Conservation (phyloP, 345 rosid species). For the Cardamine chenopodiifolia region DNA sequence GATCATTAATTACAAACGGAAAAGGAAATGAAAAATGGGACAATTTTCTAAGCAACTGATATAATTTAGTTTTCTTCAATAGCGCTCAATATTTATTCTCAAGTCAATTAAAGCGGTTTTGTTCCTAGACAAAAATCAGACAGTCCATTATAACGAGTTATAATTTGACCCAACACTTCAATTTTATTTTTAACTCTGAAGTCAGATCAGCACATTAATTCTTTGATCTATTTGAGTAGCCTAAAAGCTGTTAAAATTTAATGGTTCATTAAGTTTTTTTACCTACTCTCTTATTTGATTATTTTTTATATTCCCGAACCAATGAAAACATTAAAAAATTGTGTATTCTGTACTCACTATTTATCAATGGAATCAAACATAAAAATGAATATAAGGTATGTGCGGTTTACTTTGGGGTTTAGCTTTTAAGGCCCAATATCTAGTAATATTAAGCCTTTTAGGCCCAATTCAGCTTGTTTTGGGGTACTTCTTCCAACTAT, state of each 20-base stretch:
- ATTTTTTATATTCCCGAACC: not conserved
- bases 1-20: slow-evolving; percentile 14
- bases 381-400: not conserved
- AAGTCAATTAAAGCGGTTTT: slow-evolving; percentile 31
- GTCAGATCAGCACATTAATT: slow-evolving; percentile 6
- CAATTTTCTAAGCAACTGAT: slow-evolving; percentile 22
- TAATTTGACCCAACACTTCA: slow-evolving; percentile 20
- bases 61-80: slow-evolving; percentile 18
- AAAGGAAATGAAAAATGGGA: slow-evolving; percentile 21
- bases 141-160: slow-evolving; percentile 10
- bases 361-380: not conserved
- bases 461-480: not conserved
- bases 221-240: not conserved
- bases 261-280: not conserved
- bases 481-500: not conserved
- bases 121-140: not conserved
- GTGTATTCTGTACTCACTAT: not conserved
- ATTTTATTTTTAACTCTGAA: slow-evolving; percentile 7
- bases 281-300: not conserved
- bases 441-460: not conserved
- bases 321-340: not conserved
- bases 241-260: not conserved
- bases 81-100: slow-evolving; percentile 29
- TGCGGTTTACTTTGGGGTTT: slow-evolving; percentile 1
- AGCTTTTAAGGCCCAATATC: not conserved